Conservation (phyloP, 805 yeast species). For the Saturnispora gosingensis region DNA sequence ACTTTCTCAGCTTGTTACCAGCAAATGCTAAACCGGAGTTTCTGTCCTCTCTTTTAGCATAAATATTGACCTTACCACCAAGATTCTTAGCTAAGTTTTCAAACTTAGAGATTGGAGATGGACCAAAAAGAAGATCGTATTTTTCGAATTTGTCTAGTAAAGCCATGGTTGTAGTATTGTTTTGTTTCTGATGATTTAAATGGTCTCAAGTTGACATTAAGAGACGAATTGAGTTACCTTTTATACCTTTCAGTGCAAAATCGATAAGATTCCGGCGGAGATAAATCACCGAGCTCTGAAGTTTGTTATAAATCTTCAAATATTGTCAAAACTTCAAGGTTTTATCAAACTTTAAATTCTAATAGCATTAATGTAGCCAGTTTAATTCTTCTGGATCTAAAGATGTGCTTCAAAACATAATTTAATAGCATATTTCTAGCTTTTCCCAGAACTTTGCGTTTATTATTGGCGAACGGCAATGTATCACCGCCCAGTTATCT, state of each 20-base stretch:
- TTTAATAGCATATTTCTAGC: no score
- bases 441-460: neutral
- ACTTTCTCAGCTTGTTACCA: slow-evolving; percentile 28
- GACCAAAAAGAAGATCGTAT: slow-evolving; percentile 26
- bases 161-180: slow-evolving; percentile 9
- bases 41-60: slow-evolving; percentile 30
- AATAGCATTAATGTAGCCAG: no score
- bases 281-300: neutral
- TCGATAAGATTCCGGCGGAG: neutral
- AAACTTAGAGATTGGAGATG: slow-evolving; percentile 28
- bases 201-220: neutral
- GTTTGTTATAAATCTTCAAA: neutral
- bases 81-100: slow-evolving; percentile 22
- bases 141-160: slow-evolving; percentile 19
- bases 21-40: slow-evolving; percentile 30
- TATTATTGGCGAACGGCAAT: neutral
- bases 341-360: no score
- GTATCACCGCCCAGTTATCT: neutral
- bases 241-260: neutral
- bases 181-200: neutral
- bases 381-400: no score
- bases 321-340: neutral
- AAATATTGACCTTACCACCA: slow-evolving; percentile 27
- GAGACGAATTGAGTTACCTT: neutral
- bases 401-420: no score